Base-by-base conservation (phyloP, 225 moss, liverwort and hornwort genomes). In the Takakia lepidozioides region DNA sequence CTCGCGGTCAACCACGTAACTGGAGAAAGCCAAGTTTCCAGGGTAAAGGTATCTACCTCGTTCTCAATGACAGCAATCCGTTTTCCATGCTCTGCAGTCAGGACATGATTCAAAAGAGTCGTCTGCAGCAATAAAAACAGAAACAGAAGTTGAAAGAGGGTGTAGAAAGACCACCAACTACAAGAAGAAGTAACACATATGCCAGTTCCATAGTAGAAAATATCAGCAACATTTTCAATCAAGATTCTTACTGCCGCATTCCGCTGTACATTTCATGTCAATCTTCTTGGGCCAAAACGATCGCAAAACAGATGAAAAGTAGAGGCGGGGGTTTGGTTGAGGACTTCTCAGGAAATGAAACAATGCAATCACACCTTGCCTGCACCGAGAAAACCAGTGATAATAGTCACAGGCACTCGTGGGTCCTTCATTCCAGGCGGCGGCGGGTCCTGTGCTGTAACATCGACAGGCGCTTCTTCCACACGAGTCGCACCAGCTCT, bases 51-150 rank as follows among this genome's bases (percentile, higher is more conserved):
- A n/a, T 9, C 19, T 58, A 98, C 95, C 91, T 98, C 95, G 49
- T 98, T 98, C 67, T 98, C 95, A 27, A 98, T 87, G 11, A 98
- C 81, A n/a, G 95, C 95, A 37, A 98, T 91, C n/a, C 76, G 70
- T 57, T 87, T 91, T 19, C 95, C 95, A 58, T 98, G 95, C 26
- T 87, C 27, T 28, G 70, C 67, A 15, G 82, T 83, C 19, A 98
- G 91, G 46, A 98, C 68, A 43, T 87, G 87, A 72, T 98, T 98
- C 27, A 98, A 53, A 17, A 98, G 59, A 51, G 95, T 98, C 2
- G 95, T 98, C 95, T 98, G 85, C 46, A 36, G 16, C 17, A 39
- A 38, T 8, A n/a, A 16, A 43, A 43, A 17, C 16, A 17, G 43
- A 43, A 21, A 6, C 43, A 43, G 32, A 32, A 32, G 7, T 32